Evolutionary conservation across 441 rosid genomes (phyloP).

Genomic region (Populus hybrid): DNA sequence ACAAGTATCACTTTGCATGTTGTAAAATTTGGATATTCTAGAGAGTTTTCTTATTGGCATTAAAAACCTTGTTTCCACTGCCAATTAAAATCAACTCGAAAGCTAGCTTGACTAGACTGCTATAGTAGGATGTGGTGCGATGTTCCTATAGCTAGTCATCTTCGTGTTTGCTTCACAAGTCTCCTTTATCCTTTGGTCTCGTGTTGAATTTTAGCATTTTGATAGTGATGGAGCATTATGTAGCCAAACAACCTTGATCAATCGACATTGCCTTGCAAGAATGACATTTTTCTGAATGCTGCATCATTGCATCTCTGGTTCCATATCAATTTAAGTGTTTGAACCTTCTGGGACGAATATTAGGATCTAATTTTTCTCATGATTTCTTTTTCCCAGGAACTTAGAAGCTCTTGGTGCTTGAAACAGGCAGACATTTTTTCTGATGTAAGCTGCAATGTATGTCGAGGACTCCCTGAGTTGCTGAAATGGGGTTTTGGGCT

Average conservation of each 20-base stretch:
- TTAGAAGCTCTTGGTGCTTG: conserved; percentile 5
- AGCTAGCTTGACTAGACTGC: neutral
- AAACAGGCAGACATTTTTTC: neutral
- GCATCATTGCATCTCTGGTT: neutral
- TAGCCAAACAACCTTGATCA: neutral
- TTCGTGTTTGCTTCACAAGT: neutral
- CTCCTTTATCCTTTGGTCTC: neutral
- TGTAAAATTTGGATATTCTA: neutral
- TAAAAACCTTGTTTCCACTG: neutral
- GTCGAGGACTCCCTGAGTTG: neutral
- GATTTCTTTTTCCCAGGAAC: conserved; percentile 12
- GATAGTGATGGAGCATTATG: neutral
- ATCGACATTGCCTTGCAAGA: neutral
- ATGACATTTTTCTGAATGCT: neutral
- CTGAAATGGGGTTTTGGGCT: neutral
- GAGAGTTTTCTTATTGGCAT: neutral
- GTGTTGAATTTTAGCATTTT: neutral
- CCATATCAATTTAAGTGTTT: neutral
- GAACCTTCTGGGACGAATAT: neutral
- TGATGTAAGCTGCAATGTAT: neutral
- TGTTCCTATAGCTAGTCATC: neutral
- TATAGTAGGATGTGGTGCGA: neutral
- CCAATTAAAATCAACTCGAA: neutral
- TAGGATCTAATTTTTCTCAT: neutral
- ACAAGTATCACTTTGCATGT: neutral